Conservation (phyloP, 148 eudicot species). For the Drosera capensis region DNA sequence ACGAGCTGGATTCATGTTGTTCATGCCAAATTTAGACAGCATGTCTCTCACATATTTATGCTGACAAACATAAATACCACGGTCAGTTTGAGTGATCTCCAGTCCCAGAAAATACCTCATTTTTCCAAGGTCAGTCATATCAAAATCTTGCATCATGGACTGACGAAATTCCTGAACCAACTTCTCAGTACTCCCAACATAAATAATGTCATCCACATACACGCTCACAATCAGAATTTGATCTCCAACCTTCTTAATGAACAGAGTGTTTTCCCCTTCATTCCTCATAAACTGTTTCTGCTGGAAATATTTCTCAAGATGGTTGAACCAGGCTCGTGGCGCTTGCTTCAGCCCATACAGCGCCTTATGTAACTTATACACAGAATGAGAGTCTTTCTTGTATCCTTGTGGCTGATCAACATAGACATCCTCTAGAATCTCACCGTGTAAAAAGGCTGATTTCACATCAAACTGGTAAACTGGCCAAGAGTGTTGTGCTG, state of each 20-base stretch:
- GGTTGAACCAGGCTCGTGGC: too few species aligned
- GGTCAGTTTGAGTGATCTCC: neutral
- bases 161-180: neutral
- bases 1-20: neutral
- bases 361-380: too few species aligned
- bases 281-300: neutral
- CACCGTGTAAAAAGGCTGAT: neutral
- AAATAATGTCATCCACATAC: neutral
- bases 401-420: neutral
- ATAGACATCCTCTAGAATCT: neutral
- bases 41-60: neutral
- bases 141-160: neutral
- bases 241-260: neutral
- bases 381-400: too few species aligned
- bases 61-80: neutral
- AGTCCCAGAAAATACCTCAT: neutral
- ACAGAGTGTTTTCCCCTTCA: neutral
- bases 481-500: neutral
- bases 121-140: too few species aligned
- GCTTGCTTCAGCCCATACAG: too few species aligned
- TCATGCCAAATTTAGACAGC: neutral
- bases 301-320: neutral
- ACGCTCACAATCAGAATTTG: neutral
- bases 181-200: neutral
- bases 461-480: neutral